A percentile compares a stretch with the other conserved stretches of the same genome.
Conservation (phyloP, 2,329 filamentous ascomycete species). For the Lasiodiplodia citricola region DNA sequence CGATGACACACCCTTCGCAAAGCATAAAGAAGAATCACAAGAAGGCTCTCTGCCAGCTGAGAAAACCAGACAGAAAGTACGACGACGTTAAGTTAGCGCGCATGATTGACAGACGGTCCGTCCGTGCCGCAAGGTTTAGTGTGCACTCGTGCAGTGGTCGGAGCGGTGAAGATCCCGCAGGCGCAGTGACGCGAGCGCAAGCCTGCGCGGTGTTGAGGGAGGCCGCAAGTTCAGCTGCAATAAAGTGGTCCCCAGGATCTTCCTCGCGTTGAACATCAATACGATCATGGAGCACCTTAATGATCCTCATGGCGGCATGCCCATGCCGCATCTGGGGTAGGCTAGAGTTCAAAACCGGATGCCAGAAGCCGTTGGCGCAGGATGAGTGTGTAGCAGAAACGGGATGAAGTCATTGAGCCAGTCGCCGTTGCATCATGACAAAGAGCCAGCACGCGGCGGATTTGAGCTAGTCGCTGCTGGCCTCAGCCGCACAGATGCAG, state of each 20-base stretch:
- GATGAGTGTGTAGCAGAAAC: neutral
- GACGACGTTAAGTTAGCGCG: neutral
- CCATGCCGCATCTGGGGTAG: constrained; percentile 13
- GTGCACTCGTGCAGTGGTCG: neutral
- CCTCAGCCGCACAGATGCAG: constrained; percentile 15
- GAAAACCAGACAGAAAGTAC: neutral
- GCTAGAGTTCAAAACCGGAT: neutral
- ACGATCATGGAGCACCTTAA: constrained; percentile 17
- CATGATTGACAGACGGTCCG: neutral
- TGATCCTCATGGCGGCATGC: constrained; percentile 1
- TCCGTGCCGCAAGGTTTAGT: neutral
- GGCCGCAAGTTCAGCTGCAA: neutral
- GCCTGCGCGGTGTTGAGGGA: neutral
- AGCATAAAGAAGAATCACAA: neutral
- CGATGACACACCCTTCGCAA: neutral
- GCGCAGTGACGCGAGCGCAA: constrained; percentile 1
- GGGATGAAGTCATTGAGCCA: constrained; percentile 15
- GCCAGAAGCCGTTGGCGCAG: neutral
- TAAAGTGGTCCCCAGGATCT: neutral
- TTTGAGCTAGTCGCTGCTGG: neutral
- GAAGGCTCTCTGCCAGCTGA: neutral
- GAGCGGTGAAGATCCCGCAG: neutral
- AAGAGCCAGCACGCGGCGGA: constrained; percentile 3
- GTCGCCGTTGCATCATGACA: too few relatives aligned
- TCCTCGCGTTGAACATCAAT: constrained; percentile 15